phyloP scores from a whole-genome alignment of 371 early-diverging fungal species.

The Nematocida homosporus region DNA sequence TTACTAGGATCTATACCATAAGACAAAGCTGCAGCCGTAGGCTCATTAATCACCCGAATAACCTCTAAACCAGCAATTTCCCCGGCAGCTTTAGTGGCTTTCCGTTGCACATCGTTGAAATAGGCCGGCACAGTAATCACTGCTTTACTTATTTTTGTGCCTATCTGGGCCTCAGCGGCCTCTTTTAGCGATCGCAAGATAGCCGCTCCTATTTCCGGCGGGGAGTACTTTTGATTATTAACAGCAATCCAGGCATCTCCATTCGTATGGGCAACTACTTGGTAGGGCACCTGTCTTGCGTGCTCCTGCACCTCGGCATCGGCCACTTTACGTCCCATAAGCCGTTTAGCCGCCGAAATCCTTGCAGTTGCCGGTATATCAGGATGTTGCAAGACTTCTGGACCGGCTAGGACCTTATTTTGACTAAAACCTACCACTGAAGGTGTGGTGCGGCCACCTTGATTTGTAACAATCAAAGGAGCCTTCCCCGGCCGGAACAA shows the following conservation, averaged over 20 bases:
- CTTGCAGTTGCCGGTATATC: constrained; percentile 87
- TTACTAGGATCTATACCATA: constrained; percentile 90
- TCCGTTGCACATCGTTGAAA: constrained; percentile 90
- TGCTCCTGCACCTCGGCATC: constrained; percentile 81
- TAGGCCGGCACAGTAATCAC: constrained; percentile 91
- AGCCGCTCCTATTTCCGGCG: constrained; percentile 84
- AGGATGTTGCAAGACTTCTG: constrained; percentile 82
- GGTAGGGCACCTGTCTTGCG: constrained; percentile 78
- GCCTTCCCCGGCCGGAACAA: constrained; percentile 80
- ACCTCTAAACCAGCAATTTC: constrained; percentile 88
- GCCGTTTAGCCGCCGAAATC: constrained; percentile 83
- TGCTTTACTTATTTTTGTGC: constrained; percentile 74
- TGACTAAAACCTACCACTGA: constrained; percentile 78
- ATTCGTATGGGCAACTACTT: constrained; percentile 79
- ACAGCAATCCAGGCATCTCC: constrained; percentile 95
- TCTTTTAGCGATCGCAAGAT: constrained; percentile 89
- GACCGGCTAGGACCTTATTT: constrained; percentile 75
- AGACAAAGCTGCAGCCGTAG: constrained; percentile 94
- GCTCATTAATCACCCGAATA: constrained; percentile 94
- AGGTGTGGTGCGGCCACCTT: constrained; percentile 91
- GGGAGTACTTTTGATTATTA: constrained; percentile 81
- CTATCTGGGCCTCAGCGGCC: constrained; percentile 78
- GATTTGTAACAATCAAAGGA: constrained; percentile 90
- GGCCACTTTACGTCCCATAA: constrained; percentile 84
- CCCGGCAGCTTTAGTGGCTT: constrained; percentile 96